Conservation (phyloP, 257 asterid species). For the Lavandula angustifolia region DNA sequence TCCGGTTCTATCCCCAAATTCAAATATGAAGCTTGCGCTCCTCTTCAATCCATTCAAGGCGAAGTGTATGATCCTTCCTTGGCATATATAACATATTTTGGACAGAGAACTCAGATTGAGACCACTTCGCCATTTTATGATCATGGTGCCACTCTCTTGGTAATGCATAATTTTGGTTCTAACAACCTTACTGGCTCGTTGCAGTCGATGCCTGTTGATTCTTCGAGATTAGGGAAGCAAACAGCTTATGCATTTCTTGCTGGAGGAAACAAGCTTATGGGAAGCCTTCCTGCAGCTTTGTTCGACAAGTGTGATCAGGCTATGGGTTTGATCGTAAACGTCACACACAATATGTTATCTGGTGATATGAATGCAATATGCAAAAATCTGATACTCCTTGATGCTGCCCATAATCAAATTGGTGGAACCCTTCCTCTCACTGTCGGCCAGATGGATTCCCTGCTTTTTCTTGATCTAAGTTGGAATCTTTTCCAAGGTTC, state of each 20-base stretch:
- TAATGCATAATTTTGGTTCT: conserved; percentile 73
- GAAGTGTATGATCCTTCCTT: conserved; percentile 50
- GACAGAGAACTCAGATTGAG: conserved; percentile 44
- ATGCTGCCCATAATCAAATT: conserved; percentile 67
- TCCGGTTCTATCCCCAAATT: conserved; percentile 83
- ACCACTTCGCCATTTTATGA: conserved; percentile 41
- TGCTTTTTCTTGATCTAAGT: conserved; percentile 63
- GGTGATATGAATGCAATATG: conserved; percentile 68
- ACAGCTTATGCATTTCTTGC: conserved; percentile 78
- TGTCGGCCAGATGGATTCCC: conserved; percentile 57
- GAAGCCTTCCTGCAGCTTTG: conserved; percentile 56
- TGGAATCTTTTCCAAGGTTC: conserved; percentile 64
- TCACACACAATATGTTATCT: conserved; percentile 57
- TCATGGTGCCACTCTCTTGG: conserved; percentile 41
- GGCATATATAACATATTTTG: conserved; percentile 55
- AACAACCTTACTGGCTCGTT: conserved; percentile 66
- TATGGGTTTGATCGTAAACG: conserved; percentile 60
- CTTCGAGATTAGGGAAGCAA: conserved; percentile 49
- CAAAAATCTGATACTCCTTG: conserved; percentile 55
- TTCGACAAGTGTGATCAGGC: conserved; percentile 65
- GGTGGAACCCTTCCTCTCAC: conserved; percentile 58
- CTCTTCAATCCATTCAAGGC: conserved; percentile 25
- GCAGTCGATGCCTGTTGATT: conserved; percentile 60
- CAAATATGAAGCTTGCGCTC: conserved; percentile 45
- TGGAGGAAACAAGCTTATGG: conserved; percentile 70